Conservation (phyloP, 805 yeast species). For the Torulaspora indica region DNA sequence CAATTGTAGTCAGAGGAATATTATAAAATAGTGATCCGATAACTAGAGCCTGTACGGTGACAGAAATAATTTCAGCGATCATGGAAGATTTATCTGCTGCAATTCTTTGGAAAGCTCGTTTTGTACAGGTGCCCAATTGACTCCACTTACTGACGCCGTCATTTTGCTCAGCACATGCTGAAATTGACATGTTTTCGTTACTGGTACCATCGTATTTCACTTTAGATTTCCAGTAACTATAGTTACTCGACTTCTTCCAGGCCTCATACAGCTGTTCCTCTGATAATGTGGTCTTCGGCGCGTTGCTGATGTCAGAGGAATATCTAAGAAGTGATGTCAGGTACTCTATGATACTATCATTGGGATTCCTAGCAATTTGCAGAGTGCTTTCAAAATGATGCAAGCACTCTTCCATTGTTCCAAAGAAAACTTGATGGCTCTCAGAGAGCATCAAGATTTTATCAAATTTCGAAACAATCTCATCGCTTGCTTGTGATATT, state of each 20-base stretch:
- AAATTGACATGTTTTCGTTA: constrained; percentile 13
- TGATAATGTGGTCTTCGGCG: constrained; percentile 35
- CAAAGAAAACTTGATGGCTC: constrained; percentile 46
- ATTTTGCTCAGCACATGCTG: constrained; percentile 37
- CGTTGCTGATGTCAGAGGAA: constrained; percentile 37
- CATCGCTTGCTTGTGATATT: constrained; percentile 47
- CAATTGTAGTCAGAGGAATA: constrained; percentile 40
- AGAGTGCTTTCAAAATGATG: constrained; percentile 44
- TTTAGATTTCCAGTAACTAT: constrained; percentile 18
- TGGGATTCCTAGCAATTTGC: constrained; percentile 51
- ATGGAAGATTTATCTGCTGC: constrained; percentile 45
- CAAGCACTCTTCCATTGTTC: constrained; percentile 41
- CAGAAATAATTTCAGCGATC: constrained; percentile 41
- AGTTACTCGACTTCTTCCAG: constrained; percentile 31
- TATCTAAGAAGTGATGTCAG: constrained; percentile 50
- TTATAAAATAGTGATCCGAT: constrained; percentile 51
- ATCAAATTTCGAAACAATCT: constrained; percentile 46
- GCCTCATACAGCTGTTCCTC: constrained; percentile 44
- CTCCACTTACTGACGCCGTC: constrained; percentile 30
- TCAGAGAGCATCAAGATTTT: constrained; percentile 45
- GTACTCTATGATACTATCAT: constrained; percentile 62
- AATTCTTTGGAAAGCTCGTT: constrained; percentile 43
- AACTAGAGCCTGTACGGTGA: constrained; percentile 39
- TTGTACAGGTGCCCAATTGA: constrained; percentile 44
- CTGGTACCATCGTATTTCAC: neutral